phyloP scores from a whole-genome alignment of 164 flowering plant genomes.

The Kalanchoe fedtschenkoi region DNA sequence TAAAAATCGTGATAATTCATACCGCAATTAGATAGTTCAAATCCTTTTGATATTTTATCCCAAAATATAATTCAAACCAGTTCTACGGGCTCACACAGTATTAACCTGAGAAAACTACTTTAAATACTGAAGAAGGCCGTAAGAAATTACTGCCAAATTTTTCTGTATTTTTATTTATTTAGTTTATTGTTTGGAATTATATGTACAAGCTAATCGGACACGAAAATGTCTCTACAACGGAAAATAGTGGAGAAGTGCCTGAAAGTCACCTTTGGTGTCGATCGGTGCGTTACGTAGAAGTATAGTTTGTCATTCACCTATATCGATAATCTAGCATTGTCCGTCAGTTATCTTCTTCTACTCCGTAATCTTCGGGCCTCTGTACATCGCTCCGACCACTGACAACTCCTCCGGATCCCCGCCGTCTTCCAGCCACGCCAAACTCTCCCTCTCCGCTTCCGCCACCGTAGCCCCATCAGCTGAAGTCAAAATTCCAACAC shows the following conservation, averaged over 20 bases:
- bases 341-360: no score
- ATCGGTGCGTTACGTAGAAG: no score
- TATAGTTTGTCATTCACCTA: not conserved
- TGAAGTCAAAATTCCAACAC: not conserved
- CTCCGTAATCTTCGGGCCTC: conserved; percentile 36
- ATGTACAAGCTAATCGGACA: not conserved
- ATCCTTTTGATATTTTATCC: no score
- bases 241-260: not conserved
- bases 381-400: conserved; percentile 30
- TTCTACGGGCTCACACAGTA: no score
- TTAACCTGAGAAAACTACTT: no score
- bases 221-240: not conserved
- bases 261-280: not conserved
- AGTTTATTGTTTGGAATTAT: not conserved
- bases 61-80: no score
- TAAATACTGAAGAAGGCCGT: no score
- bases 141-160: no score
- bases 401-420: conserved; percentile 31
- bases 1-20: no score
- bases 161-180: not conserved
- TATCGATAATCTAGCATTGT: not conserved
- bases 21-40: no score
- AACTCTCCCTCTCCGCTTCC: conserved; percentile 26
- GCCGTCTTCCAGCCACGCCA: conserved; percentile 49
- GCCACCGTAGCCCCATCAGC: conserved; percentile 23